Evolutionary conservation across 2,329 filamentous ascomycete species (phyloP).

Genomic region (Cladophialophora carrionii): DNA sequence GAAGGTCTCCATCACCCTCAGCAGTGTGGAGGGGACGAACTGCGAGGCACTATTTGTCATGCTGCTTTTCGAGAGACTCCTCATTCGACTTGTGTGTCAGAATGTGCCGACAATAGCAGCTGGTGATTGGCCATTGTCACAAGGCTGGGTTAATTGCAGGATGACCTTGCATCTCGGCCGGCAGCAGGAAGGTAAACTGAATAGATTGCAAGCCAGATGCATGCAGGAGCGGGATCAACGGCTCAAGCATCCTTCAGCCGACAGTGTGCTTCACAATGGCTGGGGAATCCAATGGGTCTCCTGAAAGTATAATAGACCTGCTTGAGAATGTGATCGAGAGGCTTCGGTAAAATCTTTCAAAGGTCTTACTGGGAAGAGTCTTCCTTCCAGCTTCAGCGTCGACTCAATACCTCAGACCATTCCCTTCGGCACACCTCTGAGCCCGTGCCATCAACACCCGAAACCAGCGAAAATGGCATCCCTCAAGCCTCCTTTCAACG

Average conservation of each 20-base stretch:
- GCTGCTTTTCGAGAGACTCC: constrained; percentile 11
- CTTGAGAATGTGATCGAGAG: not conserved
- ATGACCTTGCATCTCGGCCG: not conserved
- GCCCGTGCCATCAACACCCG: not conserved
- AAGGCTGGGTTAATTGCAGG: not conserved
- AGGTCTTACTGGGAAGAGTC: not conserved
- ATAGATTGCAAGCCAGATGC: not conserved
- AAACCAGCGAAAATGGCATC: constrained; percentile 43
- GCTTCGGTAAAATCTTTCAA: not conserved
- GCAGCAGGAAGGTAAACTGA: not conserved
- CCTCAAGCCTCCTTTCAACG: constrained; percentile 70
- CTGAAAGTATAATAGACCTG: not conserved
- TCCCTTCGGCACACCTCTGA: not conserved
- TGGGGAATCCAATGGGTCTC: not conserved
- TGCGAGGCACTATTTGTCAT: constrained; percentile 14
- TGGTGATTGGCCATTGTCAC: not conserved
- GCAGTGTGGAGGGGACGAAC: constrained; percentile 2
- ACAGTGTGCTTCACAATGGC: not conserved
- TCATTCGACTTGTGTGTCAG: not conserved
- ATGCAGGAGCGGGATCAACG: not conserved
- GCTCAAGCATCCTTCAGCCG: not conserved
- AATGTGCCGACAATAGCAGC: not conserved
- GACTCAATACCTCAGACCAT: not conserved
- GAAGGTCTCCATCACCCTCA: constrained; percentile 9
- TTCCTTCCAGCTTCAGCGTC: not conserved